A percentile compares a stretch with the other conserved stretches of the same genome.
These are phyloP conservation scores for Mycosphaerella sp. DNA, from an alignment of 2,329 filamentous ascomycete genomes.

Conservation along the genomic window DNA sequence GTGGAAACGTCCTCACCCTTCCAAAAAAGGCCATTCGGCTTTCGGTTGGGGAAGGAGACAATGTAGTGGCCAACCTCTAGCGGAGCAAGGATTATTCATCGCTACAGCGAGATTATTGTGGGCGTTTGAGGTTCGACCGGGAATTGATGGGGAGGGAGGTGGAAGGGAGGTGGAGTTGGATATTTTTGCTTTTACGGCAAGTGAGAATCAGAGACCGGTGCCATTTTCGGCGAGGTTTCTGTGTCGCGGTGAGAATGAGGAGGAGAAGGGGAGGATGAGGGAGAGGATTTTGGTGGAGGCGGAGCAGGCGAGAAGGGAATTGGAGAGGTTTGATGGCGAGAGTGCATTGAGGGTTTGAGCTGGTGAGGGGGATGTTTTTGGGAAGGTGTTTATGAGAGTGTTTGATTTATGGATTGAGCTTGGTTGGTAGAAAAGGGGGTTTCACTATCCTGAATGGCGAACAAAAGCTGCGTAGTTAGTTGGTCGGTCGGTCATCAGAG, in stretches of 20 bases:
- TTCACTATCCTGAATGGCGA: no score
- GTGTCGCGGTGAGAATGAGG: neutral
- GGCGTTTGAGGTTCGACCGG: neutral
- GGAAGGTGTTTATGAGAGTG: no score
- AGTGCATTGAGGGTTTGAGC: no score
- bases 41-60: slow-evolving; percentile 12
- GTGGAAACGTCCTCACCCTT: neutral
- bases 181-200: neutral
- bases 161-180: neutral
- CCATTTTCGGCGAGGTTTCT: neutral
- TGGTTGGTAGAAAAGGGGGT: no score
- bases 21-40: slow-evolving; percentile 7
- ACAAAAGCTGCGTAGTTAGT: no score
- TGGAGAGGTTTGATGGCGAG: no score
- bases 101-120: slow-evolving; percentile 2
- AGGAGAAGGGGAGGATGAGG: no score
- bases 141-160: neutral
- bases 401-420: no score
- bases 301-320: no score
- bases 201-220: neutral
- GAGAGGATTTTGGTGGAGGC: no score
- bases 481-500: no score
- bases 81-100: slow-evolving; percentile 6
- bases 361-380: no score
- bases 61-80: slow-evolving; percentile 9